These are phyloP conservation scores for Trichoderma gracile DNA, from an alignment of 2,329 filamentous ascomycete species.

Conservation along the genomic window DNA sequence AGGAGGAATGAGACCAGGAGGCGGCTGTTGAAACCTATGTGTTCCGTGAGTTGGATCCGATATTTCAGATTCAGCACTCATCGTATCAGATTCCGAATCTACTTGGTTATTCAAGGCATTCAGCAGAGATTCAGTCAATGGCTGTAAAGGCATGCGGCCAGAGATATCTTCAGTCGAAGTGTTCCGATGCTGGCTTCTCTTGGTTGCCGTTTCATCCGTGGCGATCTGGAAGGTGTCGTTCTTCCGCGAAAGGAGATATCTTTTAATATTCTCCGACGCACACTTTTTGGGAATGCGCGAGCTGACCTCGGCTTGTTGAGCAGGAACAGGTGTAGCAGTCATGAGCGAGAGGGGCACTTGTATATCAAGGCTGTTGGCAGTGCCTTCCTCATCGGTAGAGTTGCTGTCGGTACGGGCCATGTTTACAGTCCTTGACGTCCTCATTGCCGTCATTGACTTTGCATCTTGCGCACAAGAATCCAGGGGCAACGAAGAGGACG, in stretches of 20 bases:
- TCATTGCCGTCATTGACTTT: slow-evolving; percentile 30
- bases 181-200: neutral
- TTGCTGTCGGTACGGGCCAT: slow-evolving; percentile 39
- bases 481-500: neutral
- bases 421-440: slow-evolving; percentile 37
- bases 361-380: slow-evolving; percentile 31
- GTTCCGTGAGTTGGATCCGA: neutral
- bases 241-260: slow-evolving; percentile 35
- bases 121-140: slow-evolving; percentile 27
- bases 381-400: slow-evolving; percentile 35
- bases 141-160: slow-evolving; percentile 28
- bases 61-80: neutral
- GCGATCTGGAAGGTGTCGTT: slow-evolving; percentile 38
- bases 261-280: slow-evolving; percentile 34
- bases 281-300: slow-evolving; percentile 13
- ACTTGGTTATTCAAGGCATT: slow-evolving; percentile 29
- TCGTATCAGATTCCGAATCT: slow-evolving; percentile 25
- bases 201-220: slow-evolving; percentile 40
- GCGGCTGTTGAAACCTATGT: neutral
- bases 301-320: slow-evolving; percentile 6
- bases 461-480: neutral
- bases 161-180: neutral
- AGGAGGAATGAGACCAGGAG: neutral
- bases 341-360: slow-evolving; percentile 30
- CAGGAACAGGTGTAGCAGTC: neutral